These are phyloP conservation scores for Gossypium lobatum DNA, from an alignment of 441 rosid species.

Conservation along the genomic window DNA sequence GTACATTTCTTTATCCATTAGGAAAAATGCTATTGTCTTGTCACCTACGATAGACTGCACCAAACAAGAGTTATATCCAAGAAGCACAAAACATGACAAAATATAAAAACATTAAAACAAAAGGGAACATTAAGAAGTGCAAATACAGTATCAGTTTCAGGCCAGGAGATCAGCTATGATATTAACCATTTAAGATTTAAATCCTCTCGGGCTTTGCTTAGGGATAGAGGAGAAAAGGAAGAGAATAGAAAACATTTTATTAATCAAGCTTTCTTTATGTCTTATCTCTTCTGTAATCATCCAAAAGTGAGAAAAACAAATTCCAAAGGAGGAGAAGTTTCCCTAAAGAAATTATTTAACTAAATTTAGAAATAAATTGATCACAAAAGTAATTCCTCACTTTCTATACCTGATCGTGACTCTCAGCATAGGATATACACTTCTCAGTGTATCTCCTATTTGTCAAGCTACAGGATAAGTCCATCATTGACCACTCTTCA, in stretches of 20 bases:
- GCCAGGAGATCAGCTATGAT: neutral
- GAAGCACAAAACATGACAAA: conserved; percentile 2
- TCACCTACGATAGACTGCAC: conserved; percentile 81
- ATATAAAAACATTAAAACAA: neutral
- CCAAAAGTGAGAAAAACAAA: neutral
- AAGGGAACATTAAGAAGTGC: neutral
- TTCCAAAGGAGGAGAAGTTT: neutral
- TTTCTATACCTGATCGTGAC: conserved; percentile 74
- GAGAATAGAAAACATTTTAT: neutral
- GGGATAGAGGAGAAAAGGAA: neutral
- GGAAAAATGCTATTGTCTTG: conserved; percentile 62
- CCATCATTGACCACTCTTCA: conserved; percentile 76
- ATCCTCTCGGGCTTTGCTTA: neutral
- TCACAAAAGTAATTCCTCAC: conserved; percentile 6
- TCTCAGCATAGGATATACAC: conserved; percentile 77
- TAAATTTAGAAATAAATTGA: conserved; percentile 9
- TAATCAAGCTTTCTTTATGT: neutral
- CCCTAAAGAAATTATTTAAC: neutral
- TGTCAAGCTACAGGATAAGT: conserved; percentile 51
- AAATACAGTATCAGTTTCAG: neutral
- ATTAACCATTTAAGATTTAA: neutral
- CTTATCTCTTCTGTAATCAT: neutral
- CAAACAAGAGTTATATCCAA: conserved; percentile 14
- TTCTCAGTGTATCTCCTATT: conserved; percentile 78
- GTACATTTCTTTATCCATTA: conserved; percentile 82